Conservation (phyloP, 2,329 filamentous ascomycete genomes). For the Penicillium sp. region DNA sequence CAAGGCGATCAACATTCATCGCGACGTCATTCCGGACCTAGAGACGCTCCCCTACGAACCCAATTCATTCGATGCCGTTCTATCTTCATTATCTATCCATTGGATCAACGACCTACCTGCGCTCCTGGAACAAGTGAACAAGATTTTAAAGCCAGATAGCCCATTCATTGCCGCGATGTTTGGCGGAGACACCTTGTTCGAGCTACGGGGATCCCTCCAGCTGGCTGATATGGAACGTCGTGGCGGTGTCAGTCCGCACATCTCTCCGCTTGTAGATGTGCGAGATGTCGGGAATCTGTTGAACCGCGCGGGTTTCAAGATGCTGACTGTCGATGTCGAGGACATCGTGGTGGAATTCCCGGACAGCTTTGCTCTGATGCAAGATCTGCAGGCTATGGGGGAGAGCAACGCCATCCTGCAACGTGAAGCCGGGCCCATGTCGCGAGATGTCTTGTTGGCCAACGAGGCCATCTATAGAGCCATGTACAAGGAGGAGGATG, state of each 20-base stretch:
- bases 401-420: conserved; percentile 84
- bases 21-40: conserved; percentile 61
- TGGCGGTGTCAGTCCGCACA: conserved; percentile 85
- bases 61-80: conserved; percentile 77
- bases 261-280: conserved; percentile 87
- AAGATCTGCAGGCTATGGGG: conserved; percentile 92
- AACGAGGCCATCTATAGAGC: conserved; percentile 82
- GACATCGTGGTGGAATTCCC: conserved; percentile 96
- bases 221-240: conserved; percentile 83
- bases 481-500: conserved; percentile 75
- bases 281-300: conserved; percentile 83
- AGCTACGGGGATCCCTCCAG: conserved; percentile 87
- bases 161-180: conserved; percentile 96
- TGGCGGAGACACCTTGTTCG: conserved; percentile 87
- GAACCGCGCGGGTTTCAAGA: conserved; percentile 82
- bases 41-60: conserved; percentile 71
- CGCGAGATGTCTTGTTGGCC: conserved; percentile 77
- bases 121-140: conserved; percentile 76
- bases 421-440: conserved; percentile 72
- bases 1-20: conserved; percentile 61
- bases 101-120: conserved; percentile 97
- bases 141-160: conserved; percentile 77
- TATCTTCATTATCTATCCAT: conserved; percentile 85
- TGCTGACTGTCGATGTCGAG: conserved; percentile 94
- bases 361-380: conserved; percentile 82